Evolutionary conservation across 768 basidiomycete genomes (phyloP), one percentile per base, ranked within the genome.

Genomic region (Mycena amicta): DNA sequence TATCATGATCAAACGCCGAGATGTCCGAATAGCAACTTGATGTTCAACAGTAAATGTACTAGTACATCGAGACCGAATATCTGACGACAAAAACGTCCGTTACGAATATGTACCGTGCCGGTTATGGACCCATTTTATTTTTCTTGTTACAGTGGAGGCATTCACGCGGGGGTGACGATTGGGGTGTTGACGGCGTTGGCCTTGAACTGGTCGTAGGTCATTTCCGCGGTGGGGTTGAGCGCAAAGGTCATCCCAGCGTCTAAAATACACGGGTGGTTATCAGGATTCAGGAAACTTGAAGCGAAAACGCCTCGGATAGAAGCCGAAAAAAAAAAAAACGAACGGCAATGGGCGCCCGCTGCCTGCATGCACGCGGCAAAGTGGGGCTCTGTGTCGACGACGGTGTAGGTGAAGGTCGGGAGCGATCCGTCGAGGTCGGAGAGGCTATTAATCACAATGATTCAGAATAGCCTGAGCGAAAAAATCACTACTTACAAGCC

Each of bases 281-380:
- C 22, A 57, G 23, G 8, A 23, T 3, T 15, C 43, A 29, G 12
- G 2, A 6, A 4, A 26, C 18, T 4, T 5, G 30, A 26, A 11
- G 8, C 47, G 5, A 4, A 20, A 28, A 2, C n/a, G 20, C 8
- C 15, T 15, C 23, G 31, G 50, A 46, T 13, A n/a, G n/a, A n/a
- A n/a, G n/a, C n/a, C n/a, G n/a, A n/a, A n/a, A n/a, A n/a, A n/a
- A n/a, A n/a, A n/a, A n/a, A n/a, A n/a, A 46, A 56, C 65, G 40
- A 37, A 61, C 62, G 25, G 65, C 65, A 66, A 52, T 66, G 65
- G 12, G 65, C 62, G 15, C 65, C 65, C 3, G 54, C 63, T 4
- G 57, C 60, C 23, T 62, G 64, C 57, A 55, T 61, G 57, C 64
- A 65, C 8, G 63, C 50, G n/a, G 57, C 60, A 30, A 61, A 66